Conservation (phyloP, 306 rosid species). For the Neltuma alba region DNA sequence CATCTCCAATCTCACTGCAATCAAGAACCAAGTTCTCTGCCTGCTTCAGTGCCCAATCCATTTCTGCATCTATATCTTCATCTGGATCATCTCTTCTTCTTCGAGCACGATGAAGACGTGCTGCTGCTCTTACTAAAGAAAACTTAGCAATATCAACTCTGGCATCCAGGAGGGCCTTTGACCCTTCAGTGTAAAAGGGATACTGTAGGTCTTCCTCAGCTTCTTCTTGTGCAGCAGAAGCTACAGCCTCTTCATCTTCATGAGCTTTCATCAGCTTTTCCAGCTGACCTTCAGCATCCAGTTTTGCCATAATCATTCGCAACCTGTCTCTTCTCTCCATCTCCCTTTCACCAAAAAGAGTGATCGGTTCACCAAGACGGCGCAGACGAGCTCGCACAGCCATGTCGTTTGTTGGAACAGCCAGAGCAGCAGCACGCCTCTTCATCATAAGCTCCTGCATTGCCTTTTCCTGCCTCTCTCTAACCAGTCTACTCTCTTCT, state of each 20-base stretch:
- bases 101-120: constrained; percentile 72
- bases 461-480: constrained; percentile 88
- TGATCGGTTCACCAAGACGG: constrained; percentile 87
- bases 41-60: constrained; percentile 77
- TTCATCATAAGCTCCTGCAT: constrained; percentile 79
- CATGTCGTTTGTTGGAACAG: constrained; percentile 94
- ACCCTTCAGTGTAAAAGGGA: constrained; percentile 89
- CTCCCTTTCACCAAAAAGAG: constrained; percentile 91
- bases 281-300: constrained; percentile 85
- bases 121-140: constrained; percentile 66
- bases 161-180: constrained; percentile 68
- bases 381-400: constrained; percentile 90
- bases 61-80: constrained; percentile 87
- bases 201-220: constrained; percentile 74
- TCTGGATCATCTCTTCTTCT: constrained; percentile 94
- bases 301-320: constrained; percentile 72
- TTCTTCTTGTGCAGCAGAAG: constrained; percentile 63
- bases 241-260: constrained; percentile 86
- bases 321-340: constrained; percentile 94
- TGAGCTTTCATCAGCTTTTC: constrained; percentile 86
- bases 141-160: constrained; percentile 74
- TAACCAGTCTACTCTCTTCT: constrained; percentile 71
- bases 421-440: constrained; percentile 87
- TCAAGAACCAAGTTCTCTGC: constrained; percentile 76
- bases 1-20: constrained; percentile 94